Percentiles rank a stretch among this genome's conserved stretches.
phyloP scores from a whole-genome alignment of 257 asterid species.

The Penstemon davidsonii region DNA sequence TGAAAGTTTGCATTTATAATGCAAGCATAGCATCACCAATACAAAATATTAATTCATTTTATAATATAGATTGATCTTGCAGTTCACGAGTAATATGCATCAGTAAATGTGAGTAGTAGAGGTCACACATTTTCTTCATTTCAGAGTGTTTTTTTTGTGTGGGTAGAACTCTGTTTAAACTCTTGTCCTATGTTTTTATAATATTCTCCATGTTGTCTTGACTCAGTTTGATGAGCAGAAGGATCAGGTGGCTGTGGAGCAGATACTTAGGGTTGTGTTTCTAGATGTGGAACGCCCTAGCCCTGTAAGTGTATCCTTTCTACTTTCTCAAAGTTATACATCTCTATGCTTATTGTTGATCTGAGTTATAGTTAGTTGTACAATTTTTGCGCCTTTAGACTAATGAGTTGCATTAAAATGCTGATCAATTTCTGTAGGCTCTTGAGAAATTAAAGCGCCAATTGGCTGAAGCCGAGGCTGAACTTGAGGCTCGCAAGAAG shows the following conservation, averaged over 20 bases:
- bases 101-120: background rate
- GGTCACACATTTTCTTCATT: background rate
- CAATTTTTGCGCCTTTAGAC: background rate
- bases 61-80: background rate
- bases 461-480: conserved; percentile 65
- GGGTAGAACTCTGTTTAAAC: background rate
- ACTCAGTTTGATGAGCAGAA: conserved; percentile 67
- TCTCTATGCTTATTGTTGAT: background rate
- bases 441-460: conserved; percentile 53
- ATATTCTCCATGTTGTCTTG: conserved; percentile 14
- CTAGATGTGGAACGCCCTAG: conserved; percentile 55
- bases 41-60: background rate
- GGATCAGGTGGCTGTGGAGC: conserved; percentile 69
- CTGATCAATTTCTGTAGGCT: conserved; percentile 36
- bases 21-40: background rate
- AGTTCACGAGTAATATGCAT: background rate
- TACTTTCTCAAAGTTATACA: background rate
- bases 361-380: background rate
- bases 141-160: background rate
- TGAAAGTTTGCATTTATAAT: background rate
- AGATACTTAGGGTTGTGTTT: conserved; percentile 62
- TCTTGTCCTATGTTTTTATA: conserved; percentile 6
- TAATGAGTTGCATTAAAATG: background rate
- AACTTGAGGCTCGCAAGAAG: conserved; percentile 57
- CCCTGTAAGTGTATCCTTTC: conserved; percentile 45